Conservation (phyloP, 2,329 filamentous ascomycete species). For the Hypoxylon sp. region DNA sequence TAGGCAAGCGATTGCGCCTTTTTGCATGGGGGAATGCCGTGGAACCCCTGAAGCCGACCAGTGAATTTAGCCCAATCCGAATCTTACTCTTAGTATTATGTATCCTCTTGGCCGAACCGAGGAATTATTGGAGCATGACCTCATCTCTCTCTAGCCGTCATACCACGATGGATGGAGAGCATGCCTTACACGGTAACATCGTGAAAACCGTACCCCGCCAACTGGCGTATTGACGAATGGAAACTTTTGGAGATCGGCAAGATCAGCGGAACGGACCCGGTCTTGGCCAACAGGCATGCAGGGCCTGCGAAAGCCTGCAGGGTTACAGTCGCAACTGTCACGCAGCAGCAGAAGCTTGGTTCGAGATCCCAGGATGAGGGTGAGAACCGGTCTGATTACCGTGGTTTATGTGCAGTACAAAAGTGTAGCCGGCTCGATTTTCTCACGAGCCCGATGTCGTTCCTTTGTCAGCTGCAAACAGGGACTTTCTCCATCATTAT, state of each 20-base stretch:
- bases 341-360: conserved; percentile 40
- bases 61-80: conserved; percentile 31
- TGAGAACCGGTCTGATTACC: conserved; percentile 28
- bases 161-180: conserved; percentile 33
- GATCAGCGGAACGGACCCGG: conserved; percentile 33
- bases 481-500: conserved; percentile 38
- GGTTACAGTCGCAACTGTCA: conserved; percentile 34
- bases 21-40: conserved; percentile 34
- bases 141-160: conserved; percentile 32
- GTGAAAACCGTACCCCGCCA: conserved; percentile 22
- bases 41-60: conserved; percentile 29
- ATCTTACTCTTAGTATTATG: conserved; percentile 10
- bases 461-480: conserved; percentile 33
- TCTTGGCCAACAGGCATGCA: conserved; percentile 32
- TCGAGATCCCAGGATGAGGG: conserved; percentile 37
- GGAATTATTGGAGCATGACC: conserved; percentile 34
- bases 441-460: conserved; percentile 27
- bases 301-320: conserved; percentile 25
- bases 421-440: conserved; percentile 26
- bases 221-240: conserved; percentile 22
- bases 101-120: conserved; percentile 40
- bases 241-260: conserved; percentile 35
- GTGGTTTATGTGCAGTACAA: conserved; percentile 19
- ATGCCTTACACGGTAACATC: conserved; percentile 31
- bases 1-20: conserved; percentile 30